These are phyloP conservation scores for Mycena indigotica DNA, from an alignment of 768 basidiomycete genomes.

Conservation along the genomic window DNA sequence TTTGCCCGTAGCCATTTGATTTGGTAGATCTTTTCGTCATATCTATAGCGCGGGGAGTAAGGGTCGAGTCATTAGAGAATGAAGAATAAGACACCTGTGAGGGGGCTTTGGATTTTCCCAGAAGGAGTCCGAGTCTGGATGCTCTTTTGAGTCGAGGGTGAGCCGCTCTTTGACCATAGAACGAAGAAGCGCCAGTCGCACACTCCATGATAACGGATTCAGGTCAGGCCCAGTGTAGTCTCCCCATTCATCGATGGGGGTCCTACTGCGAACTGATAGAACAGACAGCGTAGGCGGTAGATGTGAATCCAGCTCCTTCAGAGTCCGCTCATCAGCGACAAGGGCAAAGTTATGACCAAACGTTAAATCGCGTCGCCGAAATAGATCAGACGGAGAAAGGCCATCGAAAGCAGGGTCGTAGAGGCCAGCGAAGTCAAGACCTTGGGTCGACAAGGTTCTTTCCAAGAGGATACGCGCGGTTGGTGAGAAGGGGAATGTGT, in stretches of 20 bases:
- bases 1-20: conserved; percentile 15
- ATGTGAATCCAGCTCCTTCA: conserved; percentile 8
- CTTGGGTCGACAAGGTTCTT: conserved; percentile 1
- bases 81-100: too few relatives aligned
- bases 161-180: conserved; percentile 13
- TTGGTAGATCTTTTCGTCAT: conserved; percentile 6
- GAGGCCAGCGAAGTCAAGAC: conserved; percentile 4
- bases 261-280: not conserved
- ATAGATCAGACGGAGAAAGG: conserved; percentile 14
- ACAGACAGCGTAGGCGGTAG: conserved; percentile 10
- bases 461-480: conserved; percentile 8
- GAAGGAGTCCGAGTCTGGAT: conserved; percentile 7
- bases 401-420: conserved; percentile 10
- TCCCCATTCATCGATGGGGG: conserved; percentile 14
- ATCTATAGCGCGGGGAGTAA: too few relatives aligned
- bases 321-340: conserved; percentile 17
- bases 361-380: conserved; percentile 9
- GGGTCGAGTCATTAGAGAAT: too few relatives aligned
- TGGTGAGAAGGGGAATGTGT: conserved; percentile 11
- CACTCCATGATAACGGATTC: not conserved
- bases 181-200: conserved; percentile 13
- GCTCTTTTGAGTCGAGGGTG: not conserved
- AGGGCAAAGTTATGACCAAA: conserved; percentile 9
- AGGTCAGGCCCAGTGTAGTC: conserved; percentile 16
- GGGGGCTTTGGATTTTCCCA: not conserved